Conservation (phyloP, 139 green algal genomes). For the Volvox reticuliferus region DNA sequence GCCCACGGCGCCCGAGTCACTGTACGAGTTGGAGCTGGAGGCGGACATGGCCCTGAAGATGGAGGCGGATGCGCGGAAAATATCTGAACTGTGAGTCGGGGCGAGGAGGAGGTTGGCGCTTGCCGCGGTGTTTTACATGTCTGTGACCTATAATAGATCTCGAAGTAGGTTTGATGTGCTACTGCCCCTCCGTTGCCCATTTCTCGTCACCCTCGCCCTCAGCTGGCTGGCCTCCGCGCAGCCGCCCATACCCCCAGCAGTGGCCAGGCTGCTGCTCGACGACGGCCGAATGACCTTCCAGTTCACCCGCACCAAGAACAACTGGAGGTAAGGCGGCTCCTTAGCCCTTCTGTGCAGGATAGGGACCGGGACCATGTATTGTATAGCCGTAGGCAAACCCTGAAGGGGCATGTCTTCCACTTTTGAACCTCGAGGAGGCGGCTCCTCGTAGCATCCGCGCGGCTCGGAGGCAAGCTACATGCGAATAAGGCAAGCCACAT, state of each 20-base stretch:
- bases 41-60: not conserved
- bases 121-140: too few species aligned
- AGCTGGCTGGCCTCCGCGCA: conserved; percentile 37
- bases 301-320: conserved; percentile 35
- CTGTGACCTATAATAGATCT: too few species aligned
- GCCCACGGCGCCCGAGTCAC: conserved; percentile 12
- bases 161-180: not conserved
- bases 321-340: conserved; percentile 13
- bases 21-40: conserved; percentile 38
- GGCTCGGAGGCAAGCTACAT: too few species aligned
- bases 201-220: not conserved
- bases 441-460: too few species aligned
- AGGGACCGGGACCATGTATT: too few species aligned
- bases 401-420: too few species aligned
- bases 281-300: conserved; percentile 32
- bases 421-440: too few species aligned
- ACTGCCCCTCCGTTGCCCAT: not conserved
- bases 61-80: conserved; percentile 5
- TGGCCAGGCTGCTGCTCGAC: conserved; percentile 12
- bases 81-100: conserved; percentile 11
- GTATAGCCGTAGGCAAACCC: too few species aligned
- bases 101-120: not conserved
- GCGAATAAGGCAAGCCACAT: too few species aligned
- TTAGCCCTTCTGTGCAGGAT: too few species aligned
- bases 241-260: conserved; percentile 33